Evolutionary conservation across 192 early-diverging fungal genomes (phyloP).

Genomic region (Coemansia reversa): DNA sequence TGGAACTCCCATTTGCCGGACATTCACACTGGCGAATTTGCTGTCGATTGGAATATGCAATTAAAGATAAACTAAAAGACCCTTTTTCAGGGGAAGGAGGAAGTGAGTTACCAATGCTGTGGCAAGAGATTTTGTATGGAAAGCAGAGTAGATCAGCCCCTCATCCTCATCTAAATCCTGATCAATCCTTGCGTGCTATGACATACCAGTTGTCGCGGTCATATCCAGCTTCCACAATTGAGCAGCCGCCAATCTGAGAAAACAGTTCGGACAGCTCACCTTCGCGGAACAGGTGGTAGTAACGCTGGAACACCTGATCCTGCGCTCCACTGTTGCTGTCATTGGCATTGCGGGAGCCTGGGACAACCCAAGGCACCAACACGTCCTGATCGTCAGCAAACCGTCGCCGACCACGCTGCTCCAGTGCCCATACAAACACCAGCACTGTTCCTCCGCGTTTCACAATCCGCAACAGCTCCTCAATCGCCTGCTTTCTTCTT

Average conservation of each 20-base stretch:
- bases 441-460: slow-evolving; percentile 67
- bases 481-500: slow-evolving; percentile 67
- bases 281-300: slow-evolving; percentile 89
- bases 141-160: not conserved
- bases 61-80: not conserved
- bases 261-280: slow-evolving; percentile 82
- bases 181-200: slow-evolving; percentile 49
- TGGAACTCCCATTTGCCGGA: slow-evolving; percentile 53
- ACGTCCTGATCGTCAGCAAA: slow-evolving; percentile 87
- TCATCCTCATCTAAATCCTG: not conserved
- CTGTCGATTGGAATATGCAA: not conserved
- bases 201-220: slow-evolving; percentile 97
- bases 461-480: slow-evolving; percentile 79
- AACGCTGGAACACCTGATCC: slow-evolving; percentile 63
- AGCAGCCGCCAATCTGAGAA: slow-evolving; percentile 47
- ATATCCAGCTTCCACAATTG: slow-evolving; percentile 74
- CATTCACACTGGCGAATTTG: too few relatives aligned
- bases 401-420: slow-evolving; percentile 78
- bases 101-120: too few relatives aligned
- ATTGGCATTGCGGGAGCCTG: slow-evolving; percentile 46
- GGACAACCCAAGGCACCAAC: slow-evolving; percentile 89
- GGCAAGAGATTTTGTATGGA: too few relatives aligned
- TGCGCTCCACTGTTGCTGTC: not conserved
- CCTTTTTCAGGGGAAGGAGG: not conserved
- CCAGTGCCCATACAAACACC: slow-evolving; percentile 96